These are phyloP conservation scores for Acephala macrosclerotiorum DNA, from an alignment of 2,329 filamentous ascomycete species.

Conservation along the genomic window DNA sequence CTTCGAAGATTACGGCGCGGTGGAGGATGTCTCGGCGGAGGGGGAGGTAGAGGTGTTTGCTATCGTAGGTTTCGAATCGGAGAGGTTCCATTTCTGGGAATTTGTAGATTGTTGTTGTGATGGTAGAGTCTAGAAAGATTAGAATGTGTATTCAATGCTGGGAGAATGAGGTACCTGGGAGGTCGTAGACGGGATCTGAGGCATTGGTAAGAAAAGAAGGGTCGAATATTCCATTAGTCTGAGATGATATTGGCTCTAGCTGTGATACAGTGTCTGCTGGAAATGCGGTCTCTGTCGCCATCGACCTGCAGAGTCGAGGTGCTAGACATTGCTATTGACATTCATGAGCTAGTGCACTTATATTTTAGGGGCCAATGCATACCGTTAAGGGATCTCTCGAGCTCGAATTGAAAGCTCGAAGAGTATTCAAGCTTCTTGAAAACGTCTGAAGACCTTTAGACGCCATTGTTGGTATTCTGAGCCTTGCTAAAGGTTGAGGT, in stretches of 20 bases:
- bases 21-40: slow-evolving; percentile 92
- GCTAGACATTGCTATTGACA: slow-evolving; percentile 52
- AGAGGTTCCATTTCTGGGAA: slow-evolving; percentile 91
- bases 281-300: slow-evolving; percentile 55
- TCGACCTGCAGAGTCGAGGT: slow-evolving; percentile 50
- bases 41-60: slow-evolving; percentile 85
- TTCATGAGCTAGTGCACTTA: slow-evolving; percentile 17
- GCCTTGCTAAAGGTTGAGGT: slow-evolving; percentile 26
- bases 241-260: slow-evolving; percentile 21
- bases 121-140: slow-evolving; percentile 60
- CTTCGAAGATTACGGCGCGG: slow-evolving; percentile 90
- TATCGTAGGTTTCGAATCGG: slow-evolving; percentile 77
- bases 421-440: slow-evolving; percentile 37
- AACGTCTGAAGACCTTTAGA: slow-evolving; percentile 43
- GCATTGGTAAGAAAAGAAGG: slow-evolving; percentile 24
- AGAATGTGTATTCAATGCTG: slow-evolving; percentile 8
- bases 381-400: slow-evolving; percentile 49
- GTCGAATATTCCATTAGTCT: slow-evolving; percentile 31
- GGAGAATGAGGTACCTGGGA: slow-evolving; percentile 25
- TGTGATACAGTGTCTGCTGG: slow-evolving; percentile 22
- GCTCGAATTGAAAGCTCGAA: slow-evolving; percentile 35
- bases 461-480: slow-evolving; percentile 40
- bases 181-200: slow-evolving; percentile 18
- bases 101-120: slow-evolving; percentile 85
- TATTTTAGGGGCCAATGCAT: slow-evolving; percentile 24